phyloP scores from a whole-genome alignment of 2,329 filamentous ascomycete species.

The Aspergillus cejpii region DNA sequence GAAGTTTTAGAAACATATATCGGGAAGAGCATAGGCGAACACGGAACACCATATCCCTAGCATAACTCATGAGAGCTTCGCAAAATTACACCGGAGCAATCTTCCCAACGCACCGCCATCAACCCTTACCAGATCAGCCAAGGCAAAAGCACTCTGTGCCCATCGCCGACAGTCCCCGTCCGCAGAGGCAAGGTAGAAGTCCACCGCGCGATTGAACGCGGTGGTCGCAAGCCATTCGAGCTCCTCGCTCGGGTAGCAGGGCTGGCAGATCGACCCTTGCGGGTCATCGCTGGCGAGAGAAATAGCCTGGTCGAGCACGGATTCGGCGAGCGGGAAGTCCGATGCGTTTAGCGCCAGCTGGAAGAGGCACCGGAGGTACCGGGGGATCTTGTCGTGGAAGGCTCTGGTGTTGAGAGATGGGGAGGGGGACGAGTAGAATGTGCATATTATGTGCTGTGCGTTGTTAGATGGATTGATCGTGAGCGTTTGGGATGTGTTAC shows the following conservation, averaged over 20 bases:
- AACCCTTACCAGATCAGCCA: slow-evolving; percentile 26
- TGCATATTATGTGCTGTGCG: slow-evolving; percentile 61
- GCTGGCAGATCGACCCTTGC: background rate
- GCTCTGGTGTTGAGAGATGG: slow-evolving; percentile 29
- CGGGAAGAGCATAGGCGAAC: no score
- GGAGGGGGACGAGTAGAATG: slow-evolving; percentile 53
- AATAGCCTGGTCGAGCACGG: slow-evolving; percentile 32
- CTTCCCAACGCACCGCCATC: slow-evolving; percentile 20
- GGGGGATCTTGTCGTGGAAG: slow-evolving; percentile 53
- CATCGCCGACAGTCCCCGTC: slow-evolving; percentile 32
- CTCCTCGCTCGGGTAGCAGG: slow-evolving; percentile 48
- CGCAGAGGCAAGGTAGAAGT: slow-evolving; percentile 40
- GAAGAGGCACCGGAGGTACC: slow-evolving; percentile 73
- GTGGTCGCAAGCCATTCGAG: slow-evolving; percentile 53
- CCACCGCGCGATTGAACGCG: slow-evolving; percentile 52
- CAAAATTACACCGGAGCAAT: slow-evolving; percentile 26
- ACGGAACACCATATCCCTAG: no score
- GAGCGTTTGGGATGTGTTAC: slow-evolving; percentile 32
- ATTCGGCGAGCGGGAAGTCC: slow-evolving; percentile 27
- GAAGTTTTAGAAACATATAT: no score
- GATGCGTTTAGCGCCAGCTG: slow-evolving; percentile 50
- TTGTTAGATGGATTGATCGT: background rate
- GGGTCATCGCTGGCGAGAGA: slow-evolving; percentile 11
- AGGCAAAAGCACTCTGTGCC: slow-evolving; percentile 32
- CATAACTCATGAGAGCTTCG: slow-evolving; percentile 14